phyloP scores from a whole-genome alignment of 108 stramenopile genomes.

The Thalassiosira profunda region DNA sequence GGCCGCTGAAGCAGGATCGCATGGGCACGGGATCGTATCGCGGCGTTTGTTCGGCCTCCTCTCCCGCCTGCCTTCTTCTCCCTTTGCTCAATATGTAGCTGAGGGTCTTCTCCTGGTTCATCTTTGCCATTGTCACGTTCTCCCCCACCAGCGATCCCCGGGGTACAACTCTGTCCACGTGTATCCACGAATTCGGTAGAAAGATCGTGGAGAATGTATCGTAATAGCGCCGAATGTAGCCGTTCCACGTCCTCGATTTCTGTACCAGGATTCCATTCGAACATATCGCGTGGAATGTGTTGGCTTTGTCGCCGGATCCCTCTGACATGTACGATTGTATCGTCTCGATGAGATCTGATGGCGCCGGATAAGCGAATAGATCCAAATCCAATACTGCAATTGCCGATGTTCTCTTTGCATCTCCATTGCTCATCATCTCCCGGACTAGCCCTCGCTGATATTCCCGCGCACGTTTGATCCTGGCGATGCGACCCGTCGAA shows the following conservation, averaged over 20 bases:
- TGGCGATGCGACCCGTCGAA: constrained; percentile 16
- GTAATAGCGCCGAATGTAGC: constrained; percentile 19
- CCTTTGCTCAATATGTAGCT: constrained; percentile 19
- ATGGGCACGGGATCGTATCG: constrained; percentile 25
- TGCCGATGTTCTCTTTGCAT: too few species aligned
- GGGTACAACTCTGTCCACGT: background rate
- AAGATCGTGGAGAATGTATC: constrained; percentile 37
- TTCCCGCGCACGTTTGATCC: constrained; percentile 25
- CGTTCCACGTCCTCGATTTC: background rate
- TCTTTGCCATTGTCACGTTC: constrained; percentile 6
- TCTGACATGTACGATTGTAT: background rate
- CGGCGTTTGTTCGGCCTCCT: background rate
- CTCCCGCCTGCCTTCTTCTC: background rate
- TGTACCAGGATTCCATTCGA: constrained; percentile 9
- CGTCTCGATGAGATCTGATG: constrained; percentile 1
- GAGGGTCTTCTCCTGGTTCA: constrained; percentile 9
- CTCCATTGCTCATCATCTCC: background rate
- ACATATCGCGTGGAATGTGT: constrained; percentile 29
- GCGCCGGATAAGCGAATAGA: constrained; percentile 19
- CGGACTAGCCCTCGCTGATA: constrained; percentile 19
- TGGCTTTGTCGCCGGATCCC: background rate
- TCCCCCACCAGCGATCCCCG: constrained; percentile 12
- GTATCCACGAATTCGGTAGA: constrained; percentile 27
- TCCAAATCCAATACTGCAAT: constrained; percentile 24
- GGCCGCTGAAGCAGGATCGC: constrained; percentile 32